A percentile compares a stretch with the other conserved stretches of the same genome.
Conservation (phyloP, 805 yeast genomes). For the Lachancea quebecensis region DNA sequence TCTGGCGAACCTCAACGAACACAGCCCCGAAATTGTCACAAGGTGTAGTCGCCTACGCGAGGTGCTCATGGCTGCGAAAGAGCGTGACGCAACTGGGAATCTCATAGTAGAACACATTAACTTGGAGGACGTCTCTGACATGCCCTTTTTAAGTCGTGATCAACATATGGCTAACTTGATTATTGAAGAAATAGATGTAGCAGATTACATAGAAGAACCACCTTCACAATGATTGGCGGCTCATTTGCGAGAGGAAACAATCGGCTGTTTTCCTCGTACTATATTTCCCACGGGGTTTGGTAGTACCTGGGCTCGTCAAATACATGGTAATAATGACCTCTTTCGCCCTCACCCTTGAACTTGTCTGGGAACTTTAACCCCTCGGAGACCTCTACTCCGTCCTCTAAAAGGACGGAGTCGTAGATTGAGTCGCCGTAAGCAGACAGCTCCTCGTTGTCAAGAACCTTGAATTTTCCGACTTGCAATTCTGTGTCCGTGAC, state of each 20-base stretch:
- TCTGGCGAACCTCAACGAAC: background rate
- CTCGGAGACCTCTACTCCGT: constrained; percentile 50
- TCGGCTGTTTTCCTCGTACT: background rate
- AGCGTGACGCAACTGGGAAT: background rate
- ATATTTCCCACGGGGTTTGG: constrained; percentile 2
- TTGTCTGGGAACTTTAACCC: constrained; percentile 67
- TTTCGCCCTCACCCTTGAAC: constrained; percentile 84
- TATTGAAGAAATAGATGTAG: constrained; percentile 8
- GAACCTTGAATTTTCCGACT: constrained; percentile 79
- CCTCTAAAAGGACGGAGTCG: constrained; percentile 45
- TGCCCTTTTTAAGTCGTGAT: constrained; percentile 7
- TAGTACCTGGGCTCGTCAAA: constrained; percentile 88
- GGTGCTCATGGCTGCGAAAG: background rate
- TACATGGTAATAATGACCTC: constrained; percentile 91
- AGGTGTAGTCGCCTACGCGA: constrained; percentile 4
- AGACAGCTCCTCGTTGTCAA: constrained; percentile 31
- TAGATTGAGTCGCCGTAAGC: constrained; percentile 37
- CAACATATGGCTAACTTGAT: constrained; percentile 8
- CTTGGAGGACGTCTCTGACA: constrained; percentile 11
- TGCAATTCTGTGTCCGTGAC: constrained; percentile 97
- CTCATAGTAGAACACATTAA: constrained; percentile 26
- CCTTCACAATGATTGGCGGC: background rate
- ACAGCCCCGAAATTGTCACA: constrained; percentile 4
- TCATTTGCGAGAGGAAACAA: background rate
- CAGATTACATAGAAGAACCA: constrained; percentile 1